Conservation (phyloP, 1,139 yeast species). For the Pneumocystis oryctolagi region DNA sequence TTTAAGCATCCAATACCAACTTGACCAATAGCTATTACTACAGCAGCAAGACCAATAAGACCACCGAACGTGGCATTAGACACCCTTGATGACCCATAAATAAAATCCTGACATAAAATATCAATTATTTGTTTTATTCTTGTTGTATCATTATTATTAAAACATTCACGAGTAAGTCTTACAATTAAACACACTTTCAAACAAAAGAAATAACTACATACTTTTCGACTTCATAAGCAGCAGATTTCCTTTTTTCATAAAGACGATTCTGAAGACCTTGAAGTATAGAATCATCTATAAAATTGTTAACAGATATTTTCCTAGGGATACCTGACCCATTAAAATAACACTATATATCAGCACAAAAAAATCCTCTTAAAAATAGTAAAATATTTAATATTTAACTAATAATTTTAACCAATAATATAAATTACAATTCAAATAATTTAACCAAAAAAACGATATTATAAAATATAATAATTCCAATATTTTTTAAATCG, state of each 20-base stretch:
- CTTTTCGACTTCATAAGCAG: conserved; percentile 73
- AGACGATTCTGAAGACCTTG: conserved; percentile 81
- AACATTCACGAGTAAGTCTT: conserved; percentile 54
- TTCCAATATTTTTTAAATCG: no score
- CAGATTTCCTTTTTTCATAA: conserved; percentile 86
- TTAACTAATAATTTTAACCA: background rate
- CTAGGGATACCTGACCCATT: background rate
- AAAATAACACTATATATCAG: background rate
- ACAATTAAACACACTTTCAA: background rate
- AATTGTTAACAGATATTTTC: background rate
- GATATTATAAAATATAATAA: background rate
- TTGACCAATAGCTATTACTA: conserved; percentile 62
- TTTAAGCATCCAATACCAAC: background rate
- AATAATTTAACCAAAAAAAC: background rate
- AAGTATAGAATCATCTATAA: background rate
- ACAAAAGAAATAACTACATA: conserved; percentile 1
- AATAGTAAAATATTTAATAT: background rate
- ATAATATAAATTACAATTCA: background rate
- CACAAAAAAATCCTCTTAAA: background rate
- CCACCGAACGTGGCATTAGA: conserved; percentile 36
- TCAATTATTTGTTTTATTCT: conserved; percentile 55
- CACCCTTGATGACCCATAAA: conserved; percentile 6
- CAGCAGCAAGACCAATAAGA: conserved; percentile 60
- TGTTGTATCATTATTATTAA: conserved; percentile 52
- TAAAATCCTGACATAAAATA: conserved; percentile 49